Evolutionary conservation across 1,139 yeast genomes (phyloP), one percentile per base, ranked within the genome.

Genomic region (Spathaspora sp.): DNA sequence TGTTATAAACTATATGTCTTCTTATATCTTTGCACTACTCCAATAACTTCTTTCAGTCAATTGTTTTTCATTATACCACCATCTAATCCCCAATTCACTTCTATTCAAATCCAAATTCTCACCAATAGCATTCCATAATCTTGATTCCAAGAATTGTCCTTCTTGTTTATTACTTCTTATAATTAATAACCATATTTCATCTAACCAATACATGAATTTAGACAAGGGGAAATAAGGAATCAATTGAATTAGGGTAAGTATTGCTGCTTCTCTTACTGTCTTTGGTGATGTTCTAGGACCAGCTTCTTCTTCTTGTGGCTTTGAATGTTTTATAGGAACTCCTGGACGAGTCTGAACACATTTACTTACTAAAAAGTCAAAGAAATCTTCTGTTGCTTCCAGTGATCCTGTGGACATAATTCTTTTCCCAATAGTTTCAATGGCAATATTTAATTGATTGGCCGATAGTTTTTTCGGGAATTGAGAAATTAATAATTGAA

Each of bases 391-490:
- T 0, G 60, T 66, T 1, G 69, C 58, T 34, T 54, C 56, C 0
- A 79, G 73, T 7, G 72, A 70, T 0, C n/a, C n/a, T n/a, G n/a
- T n/a, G n/a, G 81, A 75, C 25, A 81, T 65, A 2, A 80, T 67
- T 16, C 78, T 73, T 45, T 74, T 73, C 0, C 87, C 81, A 36
- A 84, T 62, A 0, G 85, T 75, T 51, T 78, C 82, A 18, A 82
- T 63, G 0, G 89, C 89, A 17, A 84, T 71, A 39, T 74, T 70
- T 27, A 84, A 65, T 58, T 87, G 95, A 13, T 65, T 62, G 3
- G 83, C 64, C 0, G 89, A 81, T 25, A 87, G 57, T 3, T 74
- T 59, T 0, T 53, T 49, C 0, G 95, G 95, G 55, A 82, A 86
- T 48, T 86, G 86, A 2, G 62, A 47, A 24, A 65, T 53, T 9